A percentile compares a stretch with the other conserved stretches of the same genome.
These are phyloP conservation scores for Penicillium ucsense DNA, from an alignment of 495 filamentous ascomycete species.

Conservation along the genomic window DNA sequence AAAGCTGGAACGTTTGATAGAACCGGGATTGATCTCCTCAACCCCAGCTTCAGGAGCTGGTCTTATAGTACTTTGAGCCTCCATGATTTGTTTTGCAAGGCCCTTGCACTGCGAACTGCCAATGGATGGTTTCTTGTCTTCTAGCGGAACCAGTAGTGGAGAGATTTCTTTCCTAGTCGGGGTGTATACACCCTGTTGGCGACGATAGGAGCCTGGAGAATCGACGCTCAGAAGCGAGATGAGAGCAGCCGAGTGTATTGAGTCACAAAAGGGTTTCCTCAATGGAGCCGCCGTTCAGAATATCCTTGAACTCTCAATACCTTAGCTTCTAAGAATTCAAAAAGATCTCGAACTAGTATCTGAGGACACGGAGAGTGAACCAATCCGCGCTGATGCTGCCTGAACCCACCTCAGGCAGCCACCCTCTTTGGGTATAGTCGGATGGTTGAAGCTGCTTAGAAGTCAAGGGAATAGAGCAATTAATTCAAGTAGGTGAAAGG, in stretches of 20 bases:
- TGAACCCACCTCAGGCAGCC: slow-evolving; percentile 16
- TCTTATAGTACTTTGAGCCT: slow-evolving; percentile 11
- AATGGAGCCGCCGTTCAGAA: too few species aligned
- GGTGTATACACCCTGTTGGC: neutral
- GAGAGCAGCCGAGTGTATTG: neutral
- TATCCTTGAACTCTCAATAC: too few species aligned
- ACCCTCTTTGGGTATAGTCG: slow-evolving; percentile 1
- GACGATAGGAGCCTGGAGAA: neutral
- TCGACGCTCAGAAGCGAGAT: too few species aligned
- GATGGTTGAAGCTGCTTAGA: too few species aligned
- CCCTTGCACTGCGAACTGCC: neutral
- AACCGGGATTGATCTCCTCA: slow-evolving; percentile 2
- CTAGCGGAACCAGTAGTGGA: neutral
- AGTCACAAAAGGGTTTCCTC: neutral
- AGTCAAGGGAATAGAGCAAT: too few species aligned
- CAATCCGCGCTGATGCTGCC: slow-evolving; percentile 11
- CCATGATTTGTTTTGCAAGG: neutral
- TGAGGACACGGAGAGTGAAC: neutral
- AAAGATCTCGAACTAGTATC: neutral
- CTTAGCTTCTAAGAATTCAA: too few species aligned
- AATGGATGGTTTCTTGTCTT: too few species aligned
- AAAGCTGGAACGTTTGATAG: slow-evolving; percentile 3
- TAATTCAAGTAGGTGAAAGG: too few species aligned
- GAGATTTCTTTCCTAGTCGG: neutral
- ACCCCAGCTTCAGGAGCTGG: neutral